Evolutionary conservation across 192 early-diverging fungal species (phyloP), one percentile per base, ranked within the genome.

Genomic region (Backusella liffmaniae): DNA sequence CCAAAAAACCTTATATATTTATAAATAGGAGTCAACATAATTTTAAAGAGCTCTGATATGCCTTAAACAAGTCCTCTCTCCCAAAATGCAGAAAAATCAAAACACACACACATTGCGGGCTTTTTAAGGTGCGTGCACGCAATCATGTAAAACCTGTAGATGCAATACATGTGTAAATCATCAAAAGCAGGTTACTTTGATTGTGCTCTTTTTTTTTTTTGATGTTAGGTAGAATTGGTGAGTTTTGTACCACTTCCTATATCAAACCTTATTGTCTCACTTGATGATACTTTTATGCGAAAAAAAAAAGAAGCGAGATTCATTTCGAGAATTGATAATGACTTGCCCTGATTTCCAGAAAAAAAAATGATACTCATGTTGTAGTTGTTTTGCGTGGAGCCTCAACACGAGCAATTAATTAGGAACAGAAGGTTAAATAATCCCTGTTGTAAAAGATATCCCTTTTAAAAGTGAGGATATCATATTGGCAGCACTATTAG

Each of bases 41-140:
- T 62, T 62, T 62, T 62, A 62, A 62, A 62, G 56, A 29, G 56
- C 56, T 26, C 56, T 62, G 56, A 62, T 23, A 62, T 62, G 23
- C 56, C 56, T 62, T 62, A n/a, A 56, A 12, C 8, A 62, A 26
- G 26, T 23, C 9, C 23, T 56, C 8, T 3, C 23, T 8, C 56
- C 26, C 21, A 23, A 62, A 62, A 29, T 62, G 21, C 56, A 62
- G 56, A 62, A 62, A 62, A 62, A 62, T 2, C 21, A 62, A 62
- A 29, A 12, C 7, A 53, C 37, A 39, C 37, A 39, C 37, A 53
- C 16, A n/a, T 6, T 23, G n/a, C 53, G n/a, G 53, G 8, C 6
- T 21, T 56, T 56, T 56, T 56, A 21, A 21, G 21, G 42, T 3
- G 21, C 2, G n/a, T 10, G 8, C 53, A 56, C 53, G 26, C 0